These are phyloP conservation scores for Colletotrichum shisoi DNA, from an alignment of 2,329 filamentous ascomycete species.

Conservation along the genomic window DNA sequence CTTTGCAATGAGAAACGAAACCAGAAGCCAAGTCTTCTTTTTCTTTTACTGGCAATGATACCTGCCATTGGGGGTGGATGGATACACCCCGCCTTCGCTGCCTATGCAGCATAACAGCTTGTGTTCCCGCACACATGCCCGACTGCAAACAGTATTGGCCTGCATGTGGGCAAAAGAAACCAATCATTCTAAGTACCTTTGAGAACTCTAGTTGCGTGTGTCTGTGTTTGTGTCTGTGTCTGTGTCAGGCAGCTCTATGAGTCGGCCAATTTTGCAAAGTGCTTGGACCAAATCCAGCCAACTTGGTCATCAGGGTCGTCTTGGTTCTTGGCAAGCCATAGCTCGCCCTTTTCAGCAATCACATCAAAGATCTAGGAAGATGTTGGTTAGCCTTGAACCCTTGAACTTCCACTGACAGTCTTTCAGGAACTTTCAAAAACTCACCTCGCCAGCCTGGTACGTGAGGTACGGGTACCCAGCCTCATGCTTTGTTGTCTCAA, in stretches of 20 bases:
- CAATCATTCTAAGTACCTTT: conserved; percentile 20
- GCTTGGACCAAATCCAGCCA: conserved; percentile 99
- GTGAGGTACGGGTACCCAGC: conserved; percentile 95
- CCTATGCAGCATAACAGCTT: conserved; percentile 12
- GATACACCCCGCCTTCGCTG: conserved; percentile 12
- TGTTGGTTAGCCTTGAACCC: conserved; percentile 16
- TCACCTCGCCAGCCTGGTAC: conserved; percentile 89
- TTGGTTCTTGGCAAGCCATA: conserved; percentile 97
- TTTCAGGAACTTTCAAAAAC: conserved; percentile 49
- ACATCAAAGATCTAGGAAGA: conserved; percentile 77
- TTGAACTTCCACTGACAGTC: conserved; percentile 7
- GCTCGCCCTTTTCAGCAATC: conserved; percentile 93
- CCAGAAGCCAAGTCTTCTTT: not conserved
- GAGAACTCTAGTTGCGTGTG: conserved; percentile 26
- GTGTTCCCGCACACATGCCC: conserved; percentile 26
- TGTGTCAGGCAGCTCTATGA: conserved; percentile 45
- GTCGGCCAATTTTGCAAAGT: conserved; percentile 78
- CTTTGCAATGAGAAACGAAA: conserved; percentile 5
- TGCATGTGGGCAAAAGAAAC: conserved; percentile 11
- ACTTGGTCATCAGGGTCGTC: conserved; percentile 81
- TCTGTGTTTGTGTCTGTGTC: not conserved
- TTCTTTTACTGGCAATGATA: conserved; percentile 20
- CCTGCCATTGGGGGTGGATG: conserved; percentile 5
- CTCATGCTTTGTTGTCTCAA: conserved; percentile 88
- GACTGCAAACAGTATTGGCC: conserved; percentile 28